phyloP scores from a whole-genome alignment of 805 yeast species.

The Wickerhamomyces ciferrii region DNA sequence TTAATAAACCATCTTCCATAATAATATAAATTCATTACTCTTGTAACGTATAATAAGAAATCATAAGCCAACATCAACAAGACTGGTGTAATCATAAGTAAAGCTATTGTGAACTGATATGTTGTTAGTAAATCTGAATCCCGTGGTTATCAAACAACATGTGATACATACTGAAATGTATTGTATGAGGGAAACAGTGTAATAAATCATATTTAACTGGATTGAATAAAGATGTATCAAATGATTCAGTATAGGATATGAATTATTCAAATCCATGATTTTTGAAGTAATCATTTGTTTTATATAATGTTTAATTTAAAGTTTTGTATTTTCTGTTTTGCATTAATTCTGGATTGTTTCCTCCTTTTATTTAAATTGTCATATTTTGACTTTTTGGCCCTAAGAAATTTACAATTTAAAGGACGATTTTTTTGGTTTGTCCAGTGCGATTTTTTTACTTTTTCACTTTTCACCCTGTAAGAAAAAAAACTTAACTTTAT shows the following conservation, averaged over 20 bases:
- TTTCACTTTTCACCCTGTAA: too few relatives aligned
- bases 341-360: too few relatives aligned
- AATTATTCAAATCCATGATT: too few relatives aligned
- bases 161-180: neutral
- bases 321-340: too few relatives aligned
- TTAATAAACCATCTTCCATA: neutral
- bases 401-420: too few relatives aligned
- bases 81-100: conserved; percentile 8
- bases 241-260: neutral
- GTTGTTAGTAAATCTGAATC: conserved; percentile 6
- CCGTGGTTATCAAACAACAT: too few relatives aligned
- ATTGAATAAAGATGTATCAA: neutral
- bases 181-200: neutral
- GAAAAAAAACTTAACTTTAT: too few relatives aligned
- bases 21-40: conserved; percentile 7
- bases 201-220: neutral
- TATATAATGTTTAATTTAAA: too few relatives aligned
- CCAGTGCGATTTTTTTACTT: neutral
- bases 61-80: conserved; percentile 12
- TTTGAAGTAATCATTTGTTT: too few relatives aligned
- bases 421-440: neutral
- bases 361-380: too few relatives aligned
- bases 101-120: neutral
- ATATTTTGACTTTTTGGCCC: too few relatives aligned
- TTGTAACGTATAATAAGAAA: conserved; percentile 10